Percentiles rank a stretch among this genome's conserved stretches.
These are phyloP conservation scores for Emmonsiellopsis sp. DNA, from an alignment of 2,329 filamentous ascomycete genomes.

Conservation along the genomic window DNA sequence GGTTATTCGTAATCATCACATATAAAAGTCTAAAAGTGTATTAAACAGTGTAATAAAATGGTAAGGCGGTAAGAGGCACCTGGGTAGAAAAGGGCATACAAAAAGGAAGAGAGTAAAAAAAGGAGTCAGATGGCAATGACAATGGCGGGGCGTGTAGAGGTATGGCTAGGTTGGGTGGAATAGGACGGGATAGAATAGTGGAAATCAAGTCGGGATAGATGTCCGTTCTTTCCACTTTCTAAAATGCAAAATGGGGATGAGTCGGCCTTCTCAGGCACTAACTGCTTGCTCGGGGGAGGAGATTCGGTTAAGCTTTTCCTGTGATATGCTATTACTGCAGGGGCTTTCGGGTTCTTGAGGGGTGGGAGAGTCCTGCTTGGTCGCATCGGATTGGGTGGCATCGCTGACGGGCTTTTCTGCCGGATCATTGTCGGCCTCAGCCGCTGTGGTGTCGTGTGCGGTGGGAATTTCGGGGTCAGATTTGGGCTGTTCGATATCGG, in stretches of 20 bases:
- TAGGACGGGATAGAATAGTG: not conserved
- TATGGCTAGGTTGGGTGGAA: not conserved
- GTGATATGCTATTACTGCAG: not conserved
- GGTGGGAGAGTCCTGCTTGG: not conserved
- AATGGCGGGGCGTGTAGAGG: not conserved
- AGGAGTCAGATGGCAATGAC: not conserved
- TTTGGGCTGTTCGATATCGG: not conserved
- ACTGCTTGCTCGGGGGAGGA: constrained; percentile 1
- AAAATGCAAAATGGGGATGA: not conserved
- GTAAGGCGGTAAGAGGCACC: not conserved
- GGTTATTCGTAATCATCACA: not conserved
- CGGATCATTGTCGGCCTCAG: not conserved
- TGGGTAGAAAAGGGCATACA: not conserved
- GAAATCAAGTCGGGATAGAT: not conserved
- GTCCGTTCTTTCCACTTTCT: not conserved
- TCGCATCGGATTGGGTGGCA: not conserved
- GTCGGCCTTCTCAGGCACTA: not conserved
- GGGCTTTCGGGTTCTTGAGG: not conserved
- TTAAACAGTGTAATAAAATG: not conserved
- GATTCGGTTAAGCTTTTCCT: constrained; percentile 1
- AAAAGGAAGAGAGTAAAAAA: not conserved
- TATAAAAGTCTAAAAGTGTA: not conserved
- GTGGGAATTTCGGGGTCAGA: not conserved
- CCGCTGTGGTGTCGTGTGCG: not conserved
- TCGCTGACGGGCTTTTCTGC: not conserved